Conservation (phyloP, 2,329 filamentous ascomycete species). For the Sporothrix brasiliensis region DNA sequence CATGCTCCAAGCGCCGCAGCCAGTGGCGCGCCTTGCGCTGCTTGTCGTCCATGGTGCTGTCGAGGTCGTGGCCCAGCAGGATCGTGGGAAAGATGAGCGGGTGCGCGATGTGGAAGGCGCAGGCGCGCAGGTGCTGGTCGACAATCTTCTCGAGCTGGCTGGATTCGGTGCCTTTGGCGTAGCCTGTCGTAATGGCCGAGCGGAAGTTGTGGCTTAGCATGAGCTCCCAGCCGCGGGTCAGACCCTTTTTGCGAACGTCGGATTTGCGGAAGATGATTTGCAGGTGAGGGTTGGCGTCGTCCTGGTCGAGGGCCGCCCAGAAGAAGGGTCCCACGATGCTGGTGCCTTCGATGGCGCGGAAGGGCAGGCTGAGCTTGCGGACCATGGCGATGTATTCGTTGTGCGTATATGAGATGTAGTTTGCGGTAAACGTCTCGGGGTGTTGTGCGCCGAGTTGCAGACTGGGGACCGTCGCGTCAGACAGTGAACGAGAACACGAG, state of each 20-base stretch:
- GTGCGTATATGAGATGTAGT: conserved; percentile 57
- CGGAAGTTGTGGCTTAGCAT: conserved; percentile 62
- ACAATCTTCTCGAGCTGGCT: conserved; percentile 58
- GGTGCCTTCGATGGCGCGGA: conserved; percentile 60
- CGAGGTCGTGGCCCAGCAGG: conserved; percentile 61
- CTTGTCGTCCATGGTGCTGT: conserved; percentile 59
- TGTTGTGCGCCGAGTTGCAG: conserved; percentile 60
- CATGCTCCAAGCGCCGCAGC: conserved; percentile 63
- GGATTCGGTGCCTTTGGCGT: conserved; percentile 62
- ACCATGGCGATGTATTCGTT: conserved; percentile 60
- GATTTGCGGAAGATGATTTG: conserved; percentile 67
- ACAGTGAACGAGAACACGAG: neutral
- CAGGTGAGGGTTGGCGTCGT: conserved; percentile 59
- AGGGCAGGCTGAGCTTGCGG: conserved; percentile 56
- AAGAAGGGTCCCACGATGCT: conserved; percentile 66
- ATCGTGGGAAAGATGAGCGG: conserved; percentile 62
- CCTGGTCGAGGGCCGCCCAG: conserved; percentile 60
- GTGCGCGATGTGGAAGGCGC: conserved; percentile 56
- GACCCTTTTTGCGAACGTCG: conserved; percentile 66
- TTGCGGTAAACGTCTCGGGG: conserved; percentile 60
- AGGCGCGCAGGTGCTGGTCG: conserved; percentile 52
- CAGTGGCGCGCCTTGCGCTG: conserved; percentile 66
- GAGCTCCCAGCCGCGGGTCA: conserved; percentile 66
- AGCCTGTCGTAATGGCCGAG: conserved; percentile 61
- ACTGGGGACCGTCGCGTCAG: conserved; percentile 42